phyloP scores from a whole-genome alignment of 75 land plant species.

The Sequoia sempervirens region DNA sequence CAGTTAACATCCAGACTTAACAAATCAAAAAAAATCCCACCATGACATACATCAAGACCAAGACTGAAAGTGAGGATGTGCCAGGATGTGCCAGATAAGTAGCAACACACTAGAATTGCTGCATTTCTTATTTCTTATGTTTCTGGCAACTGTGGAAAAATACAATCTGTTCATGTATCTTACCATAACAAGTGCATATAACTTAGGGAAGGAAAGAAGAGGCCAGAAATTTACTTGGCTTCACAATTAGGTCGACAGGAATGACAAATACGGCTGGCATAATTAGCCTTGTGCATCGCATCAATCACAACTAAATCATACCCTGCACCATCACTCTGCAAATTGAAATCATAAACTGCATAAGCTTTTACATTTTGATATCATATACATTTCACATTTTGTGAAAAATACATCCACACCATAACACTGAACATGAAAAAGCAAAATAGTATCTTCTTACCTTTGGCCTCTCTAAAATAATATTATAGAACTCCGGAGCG shows the following conservation, averaged over 20 bases:
- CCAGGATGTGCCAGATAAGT: too few species aligned
- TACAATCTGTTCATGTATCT: not conserved
- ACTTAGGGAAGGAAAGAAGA: not conserved
- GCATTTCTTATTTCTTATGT: not conserved
- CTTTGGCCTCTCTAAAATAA: conserved; percentile 96
- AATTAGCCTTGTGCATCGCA: conserved; percentile 99
- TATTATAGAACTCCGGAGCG: conserved; percentile 97
- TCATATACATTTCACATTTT: not conserved
- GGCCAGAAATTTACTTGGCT: conserved; percentile 69
- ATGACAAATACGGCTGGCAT: conserved; percentile 97
- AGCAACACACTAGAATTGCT: not conserved
- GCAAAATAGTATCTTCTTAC: conserved; percentile 19
- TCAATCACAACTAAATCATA: conserved; percentile 98
- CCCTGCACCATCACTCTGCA: conserved; percentile 95
- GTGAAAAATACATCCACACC: conserved; percentile 5
- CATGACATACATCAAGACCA: not conserved
- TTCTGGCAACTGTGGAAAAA: not conserved
- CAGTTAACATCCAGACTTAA: too few species aligned
- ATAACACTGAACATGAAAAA: not conserved
- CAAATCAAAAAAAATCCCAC: not conserved
- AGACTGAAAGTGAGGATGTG: not conserved
- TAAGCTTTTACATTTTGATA: not conserved
- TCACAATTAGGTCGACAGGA: conserved; percentile 99
- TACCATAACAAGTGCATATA: not conserved
- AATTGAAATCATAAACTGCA: not conserved